phyloP scores from a whole-genome alignment of 495 filamentous ascomycete genomes.

The Oidiodendron maius region DNA sequence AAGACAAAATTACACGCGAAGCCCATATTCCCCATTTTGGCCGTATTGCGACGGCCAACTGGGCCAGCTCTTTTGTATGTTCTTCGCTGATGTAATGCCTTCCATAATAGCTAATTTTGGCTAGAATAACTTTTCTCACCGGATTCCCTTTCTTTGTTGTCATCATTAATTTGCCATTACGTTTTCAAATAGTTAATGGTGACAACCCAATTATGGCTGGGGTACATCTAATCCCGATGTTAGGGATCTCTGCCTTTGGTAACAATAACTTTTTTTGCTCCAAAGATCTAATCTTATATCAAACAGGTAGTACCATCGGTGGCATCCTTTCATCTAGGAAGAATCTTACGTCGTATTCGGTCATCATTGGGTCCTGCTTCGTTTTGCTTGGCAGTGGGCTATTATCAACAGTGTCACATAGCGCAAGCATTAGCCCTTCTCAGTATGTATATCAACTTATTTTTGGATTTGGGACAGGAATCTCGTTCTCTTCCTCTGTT shows the following conservation, averaged over 20 bases:
- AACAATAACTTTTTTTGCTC: too few species aligned
- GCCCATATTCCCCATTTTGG: conserved; percentile 32
- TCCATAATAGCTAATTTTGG: too few species aligned
- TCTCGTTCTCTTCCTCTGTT: conserved; percentile 16
- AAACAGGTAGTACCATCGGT: conserved; percentile 44
- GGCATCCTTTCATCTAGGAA: conserved; percentile 37
- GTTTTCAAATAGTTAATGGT: conserved; percentile 51
- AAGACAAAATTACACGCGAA: conserved; percentile 34
- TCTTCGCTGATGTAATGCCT: too few species aligned
- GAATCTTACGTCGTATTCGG: conserved; percentile 43
- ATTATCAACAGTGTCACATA: conserved; percentile 31
- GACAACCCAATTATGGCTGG: conserved; percentile 45
- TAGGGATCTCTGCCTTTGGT: conserved; percentile 42
- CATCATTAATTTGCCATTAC: conserved; percentile 53
- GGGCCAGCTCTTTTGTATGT: conserved; percentile 35
- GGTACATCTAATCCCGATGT: conserved; percentile 52
- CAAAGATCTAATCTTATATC: too few species aligned
- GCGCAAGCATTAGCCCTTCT: conserved; percentile 10
- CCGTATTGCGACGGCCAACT: conserved; percentile 33
- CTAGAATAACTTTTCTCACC: too few species aligned
- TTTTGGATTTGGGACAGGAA: conserved; percentile 26
- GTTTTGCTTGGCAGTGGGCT: conserved; percentile 49
- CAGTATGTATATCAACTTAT: conserved; percentile 28
- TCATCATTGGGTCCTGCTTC: conserved; percentile 39
- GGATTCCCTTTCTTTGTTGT: conserved; percentile 53